phyloP scores from a whole-genome alignment of 2,329 filamentous ascomycete species.

The Aspergillus fumigatiaffinis region DNA sequence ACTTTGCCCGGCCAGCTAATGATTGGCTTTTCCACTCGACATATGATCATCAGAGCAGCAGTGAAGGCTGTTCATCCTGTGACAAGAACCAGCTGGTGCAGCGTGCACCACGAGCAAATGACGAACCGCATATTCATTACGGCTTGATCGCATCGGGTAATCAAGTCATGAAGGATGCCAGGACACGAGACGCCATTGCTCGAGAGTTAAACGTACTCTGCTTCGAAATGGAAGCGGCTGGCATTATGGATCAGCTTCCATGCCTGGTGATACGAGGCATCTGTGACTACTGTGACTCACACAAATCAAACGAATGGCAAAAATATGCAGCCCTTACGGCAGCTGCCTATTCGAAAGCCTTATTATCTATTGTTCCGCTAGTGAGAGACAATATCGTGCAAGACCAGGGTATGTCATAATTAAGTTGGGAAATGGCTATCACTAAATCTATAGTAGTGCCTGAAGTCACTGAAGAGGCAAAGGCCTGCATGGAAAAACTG shows the following conservation, averaged over 20 bases:
- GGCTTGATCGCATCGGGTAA: not conserved
- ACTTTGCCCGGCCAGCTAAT: conserved; percentile 1
- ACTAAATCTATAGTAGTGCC: too few relatives aligned
- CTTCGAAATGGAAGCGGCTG: conserved; percentile 1
- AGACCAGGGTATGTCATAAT: too few relatives aligned
- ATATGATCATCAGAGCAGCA: not conserved
- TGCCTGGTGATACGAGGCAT: conserved; percentile 6
- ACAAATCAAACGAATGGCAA: conserved; percentile 13
- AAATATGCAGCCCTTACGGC: conserved; percentile 11
- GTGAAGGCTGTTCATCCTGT: not conserved
- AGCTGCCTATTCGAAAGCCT: conserved; percentile 8
- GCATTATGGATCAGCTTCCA: conserved; percentile 8
- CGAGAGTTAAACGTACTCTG: not conserved
- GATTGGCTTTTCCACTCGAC: conserved; percentile 1
- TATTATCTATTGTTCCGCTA: not conserved
- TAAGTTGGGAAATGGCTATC: too few relatives aligned
- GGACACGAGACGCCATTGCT: not conserved
- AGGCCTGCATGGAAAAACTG: not conserved
- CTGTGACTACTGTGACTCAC: conserved; percentile 11
- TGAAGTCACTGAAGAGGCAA: not conserved
- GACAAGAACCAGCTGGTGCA: not conserved
- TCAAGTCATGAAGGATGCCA: not conserved
- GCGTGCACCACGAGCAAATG: not conserved
- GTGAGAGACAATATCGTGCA: too few relatives aligned
- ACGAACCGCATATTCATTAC: not conserved